Evolutionary conservation across 768 basidiomycete genomes (phyloP), one percentile per base, ranked within the genome.

Genomic region (Coprinopsis cinerea): DNA sequence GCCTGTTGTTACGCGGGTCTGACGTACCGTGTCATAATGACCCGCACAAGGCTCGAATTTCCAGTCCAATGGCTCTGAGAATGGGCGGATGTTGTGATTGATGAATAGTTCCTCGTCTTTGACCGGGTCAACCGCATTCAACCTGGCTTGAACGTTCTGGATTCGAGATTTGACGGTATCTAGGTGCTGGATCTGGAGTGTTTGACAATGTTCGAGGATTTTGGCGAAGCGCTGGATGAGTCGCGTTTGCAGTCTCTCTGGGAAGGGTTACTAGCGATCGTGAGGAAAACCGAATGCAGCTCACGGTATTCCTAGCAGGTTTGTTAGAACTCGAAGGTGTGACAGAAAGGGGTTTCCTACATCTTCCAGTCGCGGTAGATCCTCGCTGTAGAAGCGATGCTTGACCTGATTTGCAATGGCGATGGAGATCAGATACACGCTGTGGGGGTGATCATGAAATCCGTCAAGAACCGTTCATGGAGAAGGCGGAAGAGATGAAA

Each of bases 101-200:
- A 90, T 77, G 67, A 84, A 92, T 25, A 90, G 67, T 42, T 69
- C 72, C 60, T 90, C 84, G 55, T 92, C 90, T 56, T 74, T 71
- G 18, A 64, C 57, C 13, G 81, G 69, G 54, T 83, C 69, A 7
- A 92, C 73, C 25, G 70, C 67, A 20, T 60, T 66, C 26, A 90
- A 66, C 10, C 76, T 73, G 1, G 58, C 56, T 52, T 79, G 74
- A 27, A 79, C 76, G 13, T 62, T 61, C 15, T 63, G 59, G 43
- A 82, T 64, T 32, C 75, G 78, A 35, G 61, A 64, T 58, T 81
- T 85, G 44, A 87, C 62, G 30, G 61, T 54, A 44, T 87, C 79
- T 15, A 86, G 69, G 62, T 90, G 84, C 11, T 59, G 66, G 35
- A 69, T 56, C 45, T 86, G 80, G 27, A 89, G 64, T 2, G 69